These are phyloP conservation scores for Lyophyllum decastes DNA, from an alignment of 768 basidiomycete species.

Conservation along the genomic window DNA sequence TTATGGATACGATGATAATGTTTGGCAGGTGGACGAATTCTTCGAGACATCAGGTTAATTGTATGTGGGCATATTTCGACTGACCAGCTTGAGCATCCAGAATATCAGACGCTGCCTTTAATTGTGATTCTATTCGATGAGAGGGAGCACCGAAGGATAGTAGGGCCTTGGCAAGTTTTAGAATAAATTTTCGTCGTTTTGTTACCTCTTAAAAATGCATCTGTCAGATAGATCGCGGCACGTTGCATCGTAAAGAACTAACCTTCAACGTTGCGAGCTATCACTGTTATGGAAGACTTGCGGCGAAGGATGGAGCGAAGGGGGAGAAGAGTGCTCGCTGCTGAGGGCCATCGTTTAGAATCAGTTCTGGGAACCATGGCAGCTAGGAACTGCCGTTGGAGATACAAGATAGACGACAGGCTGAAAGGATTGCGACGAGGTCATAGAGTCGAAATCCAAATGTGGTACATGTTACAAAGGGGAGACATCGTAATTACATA, in stretches of 20 bases:
- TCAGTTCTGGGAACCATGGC: neutral
- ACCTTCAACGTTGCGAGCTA: constrained; percentile 52
- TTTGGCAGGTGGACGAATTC: constrained; percentile 84
- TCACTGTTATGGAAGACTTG: constrained; percentile 33
- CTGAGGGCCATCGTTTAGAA: constrained; percentile 10
- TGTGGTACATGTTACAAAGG: constrained; percentile 3
- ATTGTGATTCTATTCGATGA: constrained; percentile 89
- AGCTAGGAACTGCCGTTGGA: neutral
- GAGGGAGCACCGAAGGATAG: constrained; percentile 94
- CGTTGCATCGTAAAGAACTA: neutral
- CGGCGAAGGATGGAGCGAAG: constrained; percentile 30
- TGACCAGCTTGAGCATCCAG: constrained; percentile 72
- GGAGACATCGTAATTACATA: constrained; percentile 14
- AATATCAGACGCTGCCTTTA: constrained; percentile 75
- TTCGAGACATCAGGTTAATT: constrained; percentile 16
- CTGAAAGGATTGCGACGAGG: neutral
- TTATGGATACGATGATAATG: constrained; percentile 80
- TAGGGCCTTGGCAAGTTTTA: constrained; percentile 85
- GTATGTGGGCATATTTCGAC: constrained; percentile 7
- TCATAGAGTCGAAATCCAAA: neutral
- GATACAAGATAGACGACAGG: neutral
- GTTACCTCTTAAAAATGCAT: constrained; percentile 36
- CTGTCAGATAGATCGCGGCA: neutral
- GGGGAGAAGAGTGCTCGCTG: constrained; percentile 15
- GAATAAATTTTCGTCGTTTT: constrained; percentile 68